A percentile compares a stretch with the other conserved stretches of the same genome.
phyloP scores from a whole-genome alignment of 495 filamentous ascomycete species.

The Pseudoneurospora amorphoporcata region DNA sequence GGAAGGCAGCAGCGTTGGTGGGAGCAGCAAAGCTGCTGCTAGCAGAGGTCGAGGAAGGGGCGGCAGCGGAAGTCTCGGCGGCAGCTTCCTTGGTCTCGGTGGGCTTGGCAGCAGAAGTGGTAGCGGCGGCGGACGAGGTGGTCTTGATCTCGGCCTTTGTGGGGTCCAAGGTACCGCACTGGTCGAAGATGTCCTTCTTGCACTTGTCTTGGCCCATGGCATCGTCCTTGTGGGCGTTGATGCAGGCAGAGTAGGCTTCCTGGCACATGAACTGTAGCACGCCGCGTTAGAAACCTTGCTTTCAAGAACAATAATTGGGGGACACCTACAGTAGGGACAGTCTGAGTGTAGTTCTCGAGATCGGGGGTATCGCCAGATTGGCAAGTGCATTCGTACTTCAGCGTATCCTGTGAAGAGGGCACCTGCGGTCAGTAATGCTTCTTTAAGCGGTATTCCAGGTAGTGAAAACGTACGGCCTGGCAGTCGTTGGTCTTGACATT shows the following conservation, averaged over 20 bases:
- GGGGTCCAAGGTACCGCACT: conserved; percentile 26
- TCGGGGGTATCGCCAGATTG: conserved; percentile 23
- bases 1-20: conserved; percentile 10
- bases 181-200: conserved; percentile 21
- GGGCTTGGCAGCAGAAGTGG: conserved; percentile 3
- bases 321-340: conserved; percentile 23
- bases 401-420: conserved; percentile 10
- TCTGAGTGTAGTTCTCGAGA: conserved; percentile 28
- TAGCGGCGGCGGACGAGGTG: background rate
- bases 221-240: conserved; percentile 13
- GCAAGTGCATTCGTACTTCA: conserved; percentile 24
- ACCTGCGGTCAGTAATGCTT: conserved; percentile 2
- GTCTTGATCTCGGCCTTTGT: conserved; percentile 12
- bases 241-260: conserved; percentile 21
- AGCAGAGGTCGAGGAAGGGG: conserved; percentile 1
- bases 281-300: background rate
- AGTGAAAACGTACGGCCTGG: conserved; percentile 15
- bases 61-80: background rate
- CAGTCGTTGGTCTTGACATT: conserved; percentile 15
- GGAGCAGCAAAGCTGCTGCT: conserved; percentile 10
- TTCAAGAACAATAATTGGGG: background rate
- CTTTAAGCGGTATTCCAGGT: background rate
- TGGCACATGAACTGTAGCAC: conserved; percentile 22
- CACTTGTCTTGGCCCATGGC: conserved; percentile 20
- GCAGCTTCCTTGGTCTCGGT: background rate